Evolutionary conservation across 2,329 filamentous ascomycete species (phyloP).

Genomic region (Mariannaea sp.): DNA sequence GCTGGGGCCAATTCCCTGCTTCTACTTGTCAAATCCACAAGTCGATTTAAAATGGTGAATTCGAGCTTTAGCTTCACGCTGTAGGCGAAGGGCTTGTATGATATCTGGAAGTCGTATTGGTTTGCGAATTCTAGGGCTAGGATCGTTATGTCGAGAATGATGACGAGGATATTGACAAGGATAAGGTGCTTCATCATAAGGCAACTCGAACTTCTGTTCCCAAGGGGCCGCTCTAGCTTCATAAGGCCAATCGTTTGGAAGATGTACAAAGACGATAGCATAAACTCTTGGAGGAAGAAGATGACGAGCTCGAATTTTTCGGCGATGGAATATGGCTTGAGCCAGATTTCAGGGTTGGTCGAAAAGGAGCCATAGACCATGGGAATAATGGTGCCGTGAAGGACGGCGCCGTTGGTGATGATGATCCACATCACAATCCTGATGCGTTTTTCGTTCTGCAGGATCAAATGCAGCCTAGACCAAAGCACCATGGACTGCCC

Average conservation of each 20-base stretch:
- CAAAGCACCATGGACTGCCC: slow-evolving; percentile 66
- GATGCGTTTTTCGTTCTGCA: slow-evolving; percentile 55
- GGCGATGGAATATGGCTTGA: slow-evolving; percentile 47
- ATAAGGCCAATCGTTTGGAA: slow-evolving; percentile 56
- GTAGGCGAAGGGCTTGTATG: slow-evolving; percentile 38
- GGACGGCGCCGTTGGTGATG: slow-evolving; percentile 54
- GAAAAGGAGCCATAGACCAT: slow-evolving; percentile 58
- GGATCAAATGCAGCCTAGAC: slow-evolving; percentile 64
- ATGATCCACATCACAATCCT: slow-evolving; percentile 61
- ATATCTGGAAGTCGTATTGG: slow-evolving; percentile 33
- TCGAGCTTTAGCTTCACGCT: slow-evolving; percentile 47
- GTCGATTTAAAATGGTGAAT: slow-evolving; percentile 44
- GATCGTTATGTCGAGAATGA: slow-evolving; percentile 45
- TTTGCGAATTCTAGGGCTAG: slow-evolving; percentile 47
- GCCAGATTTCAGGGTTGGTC: slow-evolving; percentile 26
- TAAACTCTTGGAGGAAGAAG: slow-evolving; percentile 60
- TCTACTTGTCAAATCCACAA: slow-evolving; percentile 35
- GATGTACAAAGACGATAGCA: slow-evolving; percentile 59
- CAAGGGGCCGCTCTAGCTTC: slow-evolving; percentile 41
- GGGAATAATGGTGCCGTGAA: slow-evolving; percentile 59
- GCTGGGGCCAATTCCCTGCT: slow-evolving; percentile 23
- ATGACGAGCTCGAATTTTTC: slow-evolving; percentile 60
- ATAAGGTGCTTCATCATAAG: slow-evolving; percentile 44
- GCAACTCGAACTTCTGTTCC: slow-evolving; percentile 19
- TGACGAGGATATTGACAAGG: slow-evolving; percentile 49